Conservation (phyloP, 805 yeast species). For the Hanseniaspora osmophila region DNA sequence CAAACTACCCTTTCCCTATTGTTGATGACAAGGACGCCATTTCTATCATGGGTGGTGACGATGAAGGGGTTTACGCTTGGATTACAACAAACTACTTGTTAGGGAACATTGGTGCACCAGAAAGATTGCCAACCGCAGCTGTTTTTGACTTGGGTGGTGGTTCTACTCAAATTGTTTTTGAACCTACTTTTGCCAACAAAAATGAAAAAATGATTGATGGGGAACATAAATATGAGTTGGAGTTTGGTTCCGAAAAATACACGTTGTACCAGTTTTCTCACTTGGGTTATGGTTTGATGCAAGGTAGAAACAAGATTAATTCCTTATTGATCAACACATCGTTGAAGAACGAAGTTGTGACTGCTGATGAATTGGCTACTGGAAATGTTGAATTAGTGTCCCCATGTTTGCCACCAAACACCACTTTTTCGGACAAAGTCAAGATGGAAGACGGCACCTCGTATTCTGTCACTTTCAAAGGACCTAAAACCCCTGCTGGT, state of each 20-base stretch:
- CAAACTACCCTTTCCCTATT: constrained; percentile 82
- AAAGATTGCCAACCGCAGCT: constrained; percentile 78
- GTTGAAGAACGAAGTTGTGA: constrained; percentile 27
- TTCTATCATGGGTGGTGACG: constrained; percentile 87
- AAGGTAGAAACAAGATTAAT: constrained; percentile 79
- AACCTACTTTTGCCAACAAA: constrained; percentile 56
- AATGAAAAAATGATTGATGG: constrained; percentile 63
- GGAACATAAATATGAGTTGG: constrained; percentile 70
- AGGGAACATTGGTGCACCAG: constrained; percentile 77
- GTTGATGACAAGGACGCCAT: constrained; percentile 69
- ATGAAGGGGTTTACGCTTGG: constrained; percentile 99
- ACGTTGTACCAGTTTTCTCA: constrained; percentile 86
- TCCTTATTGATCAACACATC: constrained; percentile 42
- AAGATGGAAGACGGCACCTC: constrained; percentile 32
- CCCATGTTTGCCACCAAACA: constrained; percentile 83
- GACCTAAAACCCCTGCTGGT: constrained; percentile 50
- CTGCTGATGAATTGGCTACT: constrained; percentile 22
- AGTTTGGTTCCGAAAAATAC: constrained; percentile 64
- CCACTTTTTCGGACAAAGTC: constrained; percentile 47
- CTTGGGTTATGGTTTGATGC: constrained; percentile 89
- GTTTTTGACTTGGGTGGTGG: constrained; percentile 98
- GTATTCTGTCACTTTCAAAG: constrained; percentile 48
- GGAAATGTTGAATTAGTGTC: constrained; percentile 39
- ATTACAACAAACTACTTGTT: constrained; percentile 85
- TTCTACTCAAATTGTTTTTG: constrained; percentile 95